A percentile compares a stretch with the other conserved stretches of the same genome.
Evolutionary conservation across 768 basidiomycete species (phyloP).

Genomic region (Mycena capillaripes): DNA sequence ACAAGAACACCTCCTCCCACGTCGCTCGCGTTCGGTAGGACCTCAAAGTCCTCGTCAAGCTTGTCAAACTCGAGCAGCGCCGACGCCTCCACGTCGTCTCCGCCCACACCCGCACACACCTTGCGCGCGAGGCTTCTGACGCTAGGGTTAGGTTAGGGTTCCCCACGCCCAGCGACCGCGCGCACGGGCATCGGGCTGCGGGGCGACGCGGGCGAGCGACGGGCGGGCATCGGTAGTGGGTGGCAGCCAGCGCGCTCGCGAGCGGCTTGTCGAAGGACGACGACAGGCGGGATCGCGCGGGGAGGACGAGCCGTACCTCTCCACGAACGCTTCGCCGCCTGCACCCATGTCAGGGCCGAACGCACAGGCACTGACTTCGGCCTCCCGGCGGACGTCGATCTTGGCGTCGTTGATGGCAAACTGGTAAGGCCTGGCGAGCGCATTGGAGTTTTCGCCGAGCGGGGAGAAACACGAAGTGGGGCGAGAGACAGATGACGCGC

Average conservation of each 20-base stretch:
- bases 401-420: constrained; percentile 68
- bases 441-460: too few relatives aligned
- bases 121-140: constrained; percentile 58
- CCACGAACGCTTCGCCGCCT: too few relatives aligned
- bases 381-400: too few relatives aligned
- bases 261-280: constrained; percentile 86
- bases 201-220: too few relatives aligned
- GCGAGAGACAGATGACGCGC: constrained; percentile 84
- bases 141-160: too few relatives aligned
- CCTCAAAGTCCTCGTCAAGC: constrained; percentile 69
- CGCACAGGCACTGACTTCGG: constrained; percentile 74
- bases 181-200: too few relatives aligned
- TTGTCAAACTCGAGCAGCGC: constrained; percentile 72
- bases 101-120: constrained; percentile 7
- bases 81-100: constrained; percentile 52
- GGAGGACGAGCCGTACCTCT: too few relatives aligned
- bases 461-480: constrained; percentile 91
- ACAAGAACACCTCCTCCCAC: constrained; percentile 32
- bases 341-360: too few relatives aligned
- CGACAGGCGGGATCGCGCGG: constrained; percentile 57
- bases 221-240: constrained; percentile 78
- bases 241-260: constrained; percentile 77
- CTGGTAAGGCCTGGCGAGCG: too few relatives aligned
- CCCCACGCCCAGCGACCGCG: too few relatives aligned
- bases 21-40: constrained; percentile 27